Evolutionary conservation across 2,329 filamentous ascomycete species (phyloP), one percentile per base, ranked within the genome.

Genomic region (Teratosphaeria destructans): DNA sequence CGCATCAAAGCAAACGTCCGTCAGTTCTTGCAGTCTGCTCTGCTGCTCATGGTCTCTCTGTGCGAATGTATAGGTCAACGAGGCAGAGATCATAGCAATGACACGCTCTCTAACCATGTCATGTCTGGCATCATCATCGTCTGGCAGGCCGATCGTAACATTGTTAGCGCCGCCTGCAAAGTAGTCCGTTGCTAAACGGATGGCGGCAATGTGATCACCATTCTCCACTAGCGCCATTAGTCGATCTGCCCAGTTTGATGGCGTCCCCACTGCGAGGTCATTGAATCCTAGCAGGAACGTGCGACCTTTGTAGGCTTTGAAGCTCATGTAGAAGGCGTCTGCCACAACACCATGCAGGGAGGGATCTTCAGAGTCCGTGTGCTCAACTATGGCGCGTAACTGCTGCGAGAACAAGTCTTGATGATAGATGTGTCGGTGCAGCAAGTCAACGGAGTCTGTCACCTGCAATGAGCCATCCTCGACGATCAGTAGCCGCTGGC

Each of bases 261-360:
- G 76, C 4, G 88, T 89, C 1, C 94, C 94, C 55, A 97, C 89
- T 0, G 90, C 90, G 49, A 96, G 79, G 70, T 97, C 93, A 69
- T 93, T 94, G 76, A 93, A 92, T n/a, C 94, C 92, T 8, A 99
- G 80, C 3, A 97, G 77, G 70, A 99, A 99, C 39, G 96, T 79
- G 34, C 93, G 84, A 5, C 94, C 92, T 73, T 97, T 99, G 76
- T 97, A 99, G 3, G 90, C 83, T 69, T 89, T 90, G 75, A 97
- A 93, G 73, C 93, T 96, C 90, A 97, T 97, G 71, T 93, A 93
- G 67, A 96, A 99, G 0, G 92, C 94, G 78, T 99, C 94, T 7
- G 93, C 93, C 55, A 97, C 90, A 8, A 97, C 92, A 2, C 93
- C 93, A 74, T 97, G 94, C 85, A 97, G 88, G 0, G 90, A 89